Percentiles rank a stretch among this genome's conserved stretches.
These are phyloP conservation scores for Micractinium conductrix DNA, from an alignment of 139 green algal species.

Conservation along the genomic window DNA sequence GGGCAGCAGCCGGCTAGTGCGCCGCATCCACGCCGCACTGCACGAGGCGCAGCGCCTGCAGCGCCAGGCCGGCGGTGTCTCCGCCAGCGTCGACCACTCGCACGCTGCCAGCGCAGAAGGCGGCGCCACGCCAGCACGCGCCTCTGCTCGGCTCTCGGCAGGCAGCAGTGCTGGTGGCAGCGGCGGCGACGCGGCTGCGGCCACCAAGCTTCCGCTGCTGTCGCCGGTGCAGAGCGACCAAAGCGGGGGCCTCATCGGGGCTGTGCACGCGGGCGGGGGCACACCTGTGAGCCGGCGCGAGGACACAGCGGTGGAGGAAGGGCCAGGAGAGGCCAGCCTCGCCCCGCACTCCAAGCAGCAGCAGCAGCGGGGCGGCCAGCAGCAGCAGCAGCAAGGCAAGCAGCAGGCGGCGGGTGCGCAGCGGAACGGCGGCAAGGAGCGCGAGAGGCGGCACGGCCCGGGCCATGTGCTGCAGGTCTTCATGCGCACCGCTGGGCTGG, in stretches of 20 bases:
- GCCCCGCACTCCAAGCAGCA: no score
- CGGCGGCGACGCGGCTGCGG: background rate
- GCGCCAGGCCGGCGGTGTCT: background rate
- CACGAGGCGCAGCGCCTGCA: constrained; percentile 22
- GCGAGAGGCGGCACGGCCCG: background rate
- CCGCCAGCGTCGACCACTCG: background rate
- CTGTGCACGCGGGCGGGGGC: background rate
- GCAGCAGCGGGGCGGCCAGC: background rate
- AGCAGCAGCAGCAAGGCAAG: background rate
- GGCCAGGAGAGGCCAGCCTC: no score
- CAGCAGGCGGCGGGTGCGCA: no score
- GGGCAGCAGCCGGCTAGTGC: background rate
- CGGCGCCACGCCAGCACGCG: background rate
- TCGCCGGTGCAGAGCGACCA: constrained; percentile 16
- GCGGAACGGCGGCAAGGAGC: background rate
- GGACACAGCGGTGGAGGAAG: background rate
- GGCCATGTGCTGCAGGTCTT: background rate
- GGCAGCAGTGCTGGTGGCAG: background rate
- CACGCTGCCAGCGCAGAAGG: background rate
- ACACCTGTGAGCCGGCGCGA: background rate
- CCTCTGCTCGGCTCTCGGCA: no score
- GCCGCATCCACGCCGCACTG: constrained; percentile 13
- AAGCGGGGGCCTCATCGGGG: constrained; percentile 5
- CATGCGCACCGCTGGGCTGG: constrained; percentile 10
- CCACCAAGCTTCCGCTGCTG: constrained; percentile 24